Evolutionary conservation across 2,329 filamentous ascomycete genomes (phyloP), one percentile per base, ranked within the genome.

Genomic region (Talaromyces rugulosus): DNA sequence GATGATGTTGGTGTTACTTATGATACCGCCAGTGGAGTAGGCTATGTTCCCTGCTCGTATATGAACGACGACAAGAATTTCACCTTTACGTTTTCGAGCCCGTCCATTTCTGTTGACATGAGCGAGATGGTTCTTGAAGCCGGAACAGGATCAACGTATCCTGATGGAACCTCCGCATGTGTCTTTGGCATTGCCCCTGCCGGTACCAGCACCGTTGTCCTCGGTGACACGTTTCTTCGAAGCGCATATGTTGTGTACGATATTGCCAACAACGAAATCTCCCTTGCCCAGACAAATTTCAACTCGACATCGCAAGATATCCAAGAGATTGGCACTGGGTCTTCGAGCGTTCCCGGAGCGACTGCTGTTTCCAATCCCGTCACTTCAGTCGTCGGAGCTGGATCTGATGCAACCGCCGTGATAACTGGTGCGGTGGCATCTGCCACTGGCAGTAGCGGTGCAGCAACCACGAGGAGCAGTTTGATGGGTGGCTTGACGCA

Each of bases 161-260:
- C 63, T 8, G 72, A 78, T 57, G 74, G 74, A 31, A 71, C 71
- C 23, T 64, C 67, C 18, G 74, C 76, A 31, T 81, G 79, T 65
- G 64, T 77, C 14, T 80, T 81, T 60, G 82, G 83, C 34, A 83
- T 88, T 66, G 75, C 74, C 3, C 82, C 83, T 0, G 76, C 83
- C 0, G 71, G 71, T 3, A 80, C 77, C 36, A 73, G 74, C 64
- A 80, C 77, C 27, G 71, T 80, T 6, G 81, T 87, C 6, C 78
- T 88, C 1, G 85, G 85, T 33, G 85, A 87, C 70, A 87, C 85
- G 0, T 88, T 87, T 75, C 74, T 88, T 16, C 82, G 85, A 60
- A 84, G 80, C 60, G 85, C 85, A 2, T 88, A 87, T 68, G 83
- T 87, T 52, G 85, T 87, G 1, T 87, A 87, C 71, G 85, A 87